Base-by-base conservation (phyloP, 1,284 basidiomycete species). In the Heterobasidion irregulare region DNA sequence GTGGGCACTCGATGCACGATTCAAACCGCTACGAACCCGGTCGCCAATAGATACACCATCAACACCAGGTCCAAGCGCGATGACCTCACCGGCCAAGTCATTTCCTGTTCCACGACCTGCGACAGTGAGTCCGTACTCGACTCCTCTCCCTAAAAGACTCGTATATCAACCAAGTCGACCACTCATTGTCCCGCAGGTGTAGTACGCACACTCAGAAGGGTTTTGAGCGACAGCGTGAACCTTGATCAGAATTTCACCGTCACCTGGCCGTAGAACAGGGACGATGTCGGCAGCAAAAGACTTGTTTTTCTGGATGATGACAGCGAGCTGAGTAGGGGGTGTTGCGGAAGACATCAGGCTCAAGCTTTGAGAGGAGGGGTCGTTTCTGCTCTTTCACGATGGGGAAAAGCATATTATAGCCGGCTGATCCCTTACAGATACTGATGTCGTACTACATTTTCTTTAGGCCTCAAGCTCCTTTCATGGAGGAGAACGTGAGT, bases 161-260 rank as follows among this genome's bases (percentile, higher is more conserved):
- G 6, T 8, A 15, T 33, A 48, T 13, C 26, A 48, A 4, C 6
- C 5, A 32, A 5, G 8, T 12, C 6, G 33, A 9, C 8, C 8
- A 38, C 36, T 35, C 8, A 41, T 15, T 7, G 9, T 35, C n/a
- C 8, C n/a, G 13, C 50, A 52, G 12, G n/a, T 38, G 5, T 65
- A 26, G 26, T 26, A 5, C 26, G 26, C 26, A 26, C 68, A 66
- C 41, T 71, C 68, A 1, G 64, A 61, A 18, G 68, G 68, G 54
- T 71, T 71, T 53, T 65, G 65, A 9, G 68, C 68, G 12, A 61
- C 66, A 9, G 66, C 61, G 33, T 58, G 56, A 10, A 72, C 61
- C 56, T 66, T 65, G 52, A 72, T 58, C 46, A 68, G 66, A 19
- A 68, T 62, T 52, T 71, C 62, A 6, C 61, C 59, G 7, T 64